A percentile compares a stretch with the other conserved stretches of the same genome.
These are phyloP conservation scores for Citeromyces nyonsensis DNA, from an alignment of 805 yeast species.

Conservation along the genomic window DNA sequence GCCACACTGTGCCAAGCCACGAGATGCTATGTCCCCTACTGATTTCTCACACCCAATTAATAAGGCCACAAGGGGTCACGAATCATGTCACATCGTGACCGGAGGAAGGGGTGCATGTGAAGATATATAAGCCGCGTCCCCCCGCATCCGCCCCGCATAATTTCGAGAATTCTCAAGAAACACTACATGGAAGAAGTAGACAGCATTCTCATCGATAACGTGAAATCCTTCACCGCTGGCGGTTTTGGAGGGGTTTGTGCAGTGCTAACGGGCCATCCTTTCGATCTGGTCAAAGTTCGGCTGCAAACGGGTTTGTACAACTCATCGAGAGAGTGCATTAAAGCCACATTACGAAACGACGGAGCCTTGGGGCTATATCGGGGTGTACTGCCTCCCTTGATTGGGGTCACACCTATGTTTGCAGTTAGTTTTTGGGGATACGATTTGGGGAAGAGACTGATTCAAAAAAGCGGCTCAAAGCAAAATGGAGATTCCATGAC, in stretches of 20 bases:
- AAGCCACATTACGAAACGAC: conserved; percentile 51
- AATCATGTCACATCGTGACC: no score
- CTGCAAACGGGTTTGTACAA: conserved; percentile 67
- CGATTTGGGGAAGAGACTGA: conserved; percentile 77
- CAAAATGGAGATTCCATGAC: conserved; percentile 26
- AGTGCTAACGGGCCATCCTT: conserved; percentile 91
- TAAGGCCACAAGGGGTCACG: no score
- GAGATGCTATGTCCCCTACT: no score
- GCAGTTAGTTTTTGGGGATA: conserved; percentile 98
- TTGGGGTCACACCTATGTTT: conserved; percentile 98
- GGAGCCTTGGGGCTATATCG: conserved; percentile 77
- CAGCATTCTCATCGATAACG: conserved; percentile 49
- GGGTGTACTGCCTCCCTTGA: conserved; percentile 86
- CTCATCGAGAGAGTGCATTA: conserved; percentile 53
- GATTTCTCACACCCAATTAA: no score
- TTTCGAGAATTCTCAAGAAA: no score
- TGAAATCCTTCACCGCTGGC: conserved; percentile 81
- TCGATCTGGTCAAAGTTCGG: conserved; percentile 84
- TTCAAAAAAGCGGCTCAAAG: conserved; percentile 23
- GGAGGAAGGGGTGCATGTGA: no score
- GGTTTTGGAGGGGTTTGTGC: conserved; percentile 97
- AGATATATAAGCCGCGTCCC: no score
- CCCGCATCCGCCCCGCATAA: no score
- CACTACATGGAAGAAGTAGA: conserved; percentile 24
- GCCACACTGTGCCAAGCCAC: no score